Conservation (phyloP, 805 yeast genomes). For the Starmerella vaccinii region DNA sequence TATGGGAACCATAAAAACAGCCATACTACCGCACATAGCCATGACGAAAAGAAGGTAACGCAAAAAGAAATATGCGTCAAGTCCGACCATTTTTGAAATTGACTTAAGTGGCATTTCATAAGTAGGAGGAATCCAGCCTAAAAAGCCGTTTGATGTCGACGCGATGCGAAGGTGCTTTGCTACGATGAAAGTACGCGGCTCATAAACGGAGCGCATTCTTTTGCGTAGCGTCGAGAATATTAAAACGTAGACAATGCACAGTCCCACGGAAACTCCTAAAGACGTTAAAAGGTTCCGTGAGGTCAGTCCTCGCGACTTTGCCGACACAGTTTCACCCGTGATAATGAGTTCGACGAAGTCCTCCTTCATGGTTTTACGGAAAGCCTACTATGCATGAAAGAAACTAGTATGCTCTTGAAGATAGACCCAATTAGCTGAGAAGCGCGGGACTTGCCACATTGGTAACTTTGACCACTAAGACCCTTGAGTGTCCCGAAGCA, state of each 20-base stretch:
- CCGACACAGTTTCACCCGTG: slow-evolving; percentile 13
- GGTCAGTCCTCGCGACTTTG: slow-evolving; percentile 21
- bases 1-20: slow-evolving; percentile 46
- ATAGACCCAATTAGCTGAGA: not conserved
- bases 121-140: slow-evolving; percentile 48
- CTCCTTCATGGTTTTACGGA: slow-evolving; percentile 9
- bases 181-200: slow-evolving; percentile 43
- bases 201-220: slow-evolving; percentile 38
- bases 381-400: not conserved
- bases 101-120: slow-evolving; percentile 35
- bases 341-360: slow-evolving; percentile 20
- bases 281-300: slow-evolving; percentile 32
- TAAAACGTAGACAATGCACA: slow-evolving; percentile 43
- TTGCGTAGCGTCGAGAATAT: slow-evolving; percentile 34
- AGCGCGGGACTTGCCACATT: not conserved
- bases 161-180: slow-evolving; percentile 34
- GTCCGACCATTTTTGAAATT: slow-evolving; percentile 42
- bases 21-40: slow-evolving; percentile 43
- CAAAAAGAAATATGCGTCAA: slow-evolving; percentile 66
- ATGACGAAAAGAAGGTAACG: slow-evolving; percentile 48
- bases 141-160: slow-evolving; percentile 32
- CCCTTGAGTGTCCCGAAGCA: not conserved
- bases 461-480: not conserved
- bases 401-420: not conserved
- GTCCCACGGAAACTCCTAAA: slow-evolving; percentile 32